These are phyloP conservation scores for Wickerhamomyces hampshirensis DNA, from an alignment of 805 yeast genomes.

Conservation along the genomic window DNA sequence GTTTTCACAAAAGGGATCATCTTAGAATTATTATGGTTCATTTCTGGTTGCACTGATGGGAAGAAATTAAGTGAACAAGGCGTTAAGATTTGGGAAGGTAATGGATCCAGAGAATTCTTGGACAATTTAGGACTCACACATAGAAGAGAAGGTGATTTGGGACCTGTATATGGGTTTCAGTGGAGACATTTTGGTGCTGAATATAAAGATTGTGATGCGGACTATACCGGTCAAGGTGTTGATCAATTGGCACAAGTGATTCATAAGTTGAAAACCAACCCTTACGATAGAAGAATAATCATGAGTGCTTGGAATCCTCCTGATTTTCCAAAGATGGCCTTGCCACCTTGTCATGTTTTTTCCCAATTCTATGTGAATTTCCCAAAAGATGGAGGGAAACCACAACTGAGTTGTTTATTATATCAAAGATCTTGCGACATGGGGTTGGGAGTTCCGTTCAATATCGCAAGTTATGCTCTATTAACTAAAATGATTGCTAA, in stretches of 20 bases:
- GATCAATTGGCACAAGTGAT: conserved; percentile 86
- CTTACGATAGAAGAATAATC: conserved; percentile 91
- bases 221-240: conserved; percentile 81
- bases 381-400: conserved; percentile 52
- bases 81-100: conserved; percentile 98
- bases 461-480: conserved; percentile 93
- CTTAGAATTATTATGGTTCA: conserved; percentile 89
- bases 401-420: conserved; percentile 77
- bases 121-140: conserved; percentile 76
- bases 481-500: conserved; percentile 93
- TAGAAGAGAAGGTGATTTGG: conserved; percentile 89
- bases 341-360: conserved; percentile 98
- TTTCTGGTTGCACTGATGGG: conserved; percentile 86
- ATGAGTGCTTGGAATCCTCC: conserved; percentile 99
- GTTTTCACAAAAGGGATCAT: conserved; percentile 88
- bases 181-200: conserved; percentile 99
- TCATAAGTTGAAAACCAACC: conserved; percentile 75
- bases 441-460: conserved; percentile 99
- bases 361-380: conserved; percentile 91
- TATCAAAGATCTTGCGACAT: conserved; percentile 98
- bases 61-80: conserved; percentile 73
- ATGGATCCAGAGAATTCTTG: conserved; percentile 88
- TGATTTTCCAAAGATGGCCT: conserved; percentile 88
- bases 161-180: conserved; percentile 98
- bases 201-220: conserved; percentile 79